Percentiles rank a stretch among this genome's conserved stretches.
These are phyloP conservation scores for Fragaria iinumae DNA, from an alignment of 306 rosid species.

Conservation along the genomic window DNA sequence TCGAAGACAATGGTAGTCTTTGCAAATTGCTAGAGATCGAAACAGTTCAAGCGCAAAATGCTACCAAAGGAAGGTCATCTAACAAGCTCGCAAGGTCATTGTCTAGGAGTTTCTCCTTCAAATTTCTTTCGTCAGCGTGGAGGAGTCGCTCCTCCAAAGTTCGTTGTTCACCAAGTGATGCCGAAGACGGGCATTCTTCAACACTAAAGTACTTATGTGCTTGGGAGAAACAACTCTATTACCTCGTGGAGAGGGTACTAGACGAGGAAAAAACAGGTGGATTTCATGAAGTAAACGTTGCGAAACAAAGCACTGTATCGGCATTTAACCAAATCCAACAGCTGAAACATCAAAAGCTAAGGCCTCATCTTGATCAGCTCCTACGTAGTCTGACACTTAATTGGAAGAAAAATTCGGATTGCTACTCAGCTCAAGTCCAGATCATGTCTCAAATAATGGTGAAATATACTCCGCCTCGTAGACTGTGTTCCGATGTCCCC, in stretches of 20 bases:
- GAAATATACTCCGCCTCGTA: neutral
- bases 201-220: neutral
- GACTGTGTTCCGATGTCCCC: neutral
- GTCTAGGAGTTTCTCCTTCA: neutral
- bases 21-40: neutral
- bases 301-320: neutral
- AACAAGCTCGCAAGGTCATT: neutral
- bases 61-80: neutral
- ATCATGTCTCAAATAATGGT: neutral
- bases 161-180: neutral
- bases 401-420: neutral
- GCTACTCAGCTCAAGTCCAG: neutral
- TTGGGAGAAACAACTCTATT: neutral
- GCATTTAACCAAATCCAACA: neutral
- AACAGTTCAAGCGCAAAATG: neutral
- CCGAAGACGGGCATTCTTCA: neutral
- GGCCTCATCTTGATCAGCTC: neutral
- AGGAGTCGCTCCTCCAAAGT: neutral
- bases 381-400: neutral
- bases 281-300: neutral
- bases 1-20: neutral
- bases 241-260: neutral
- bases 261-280: neutral
- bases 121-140: neutral
- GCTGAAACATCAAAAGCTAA: neutral